Conservation (phyloP, 1,139 yeast genomes). For the Kodamaea suecica region DNA sequence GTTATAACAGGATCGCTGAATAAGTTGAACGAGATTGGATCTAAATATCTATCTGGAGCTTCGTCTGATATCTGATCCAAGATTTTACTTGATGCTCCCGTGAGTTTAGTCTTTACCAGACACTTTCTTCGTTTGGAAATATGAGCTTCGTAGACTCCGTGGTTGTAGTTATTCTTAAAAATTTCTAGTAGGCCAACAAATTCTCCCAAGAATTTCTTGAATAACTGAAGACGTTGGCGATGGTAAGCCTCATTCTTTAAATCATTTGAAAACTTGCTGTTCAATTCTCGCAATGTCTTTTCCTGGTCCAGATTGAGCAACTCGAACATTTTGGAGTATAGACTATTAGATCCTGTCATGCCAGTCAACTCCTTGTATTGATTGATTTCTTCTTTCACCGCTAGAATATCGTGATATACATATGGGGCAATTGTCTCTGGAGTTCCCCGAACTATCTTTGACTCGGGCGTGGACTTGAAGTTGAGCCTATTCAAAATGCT, state of each 20-base stretch:
- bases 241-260: constrained; percentile 14
- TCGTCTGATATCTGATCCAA: constrained; percentile 19
- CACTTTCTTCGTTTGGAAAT: constrained; percentile 3
- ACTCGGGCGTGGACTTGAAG: neutral
- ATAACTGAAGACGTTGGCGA: constrained; percentile 15
- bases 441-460: constrained; percentile 16
- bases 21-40: constrained; percentile 47
- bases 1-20: constrained; percentile 49
- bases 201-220: constrained; percentile 19
- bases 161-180: constrained; percentile 22
- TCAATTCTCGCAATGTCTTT: constrained; percentile 14
- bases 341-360: constrained; percentile 13
- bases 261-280: constrained; percentile 12
- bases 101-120: neutral
- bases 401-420: constrained; percentile 20
- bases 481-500: neutral
- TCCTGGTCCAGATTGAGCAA: constrained; percentile 20
- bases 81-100: constrained; percentile 3
- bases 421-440: constrained; percentile 20
- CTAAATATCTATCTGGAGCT: constrained; percentile 43
- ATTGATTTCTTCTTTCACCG: constrained; percentile 19
- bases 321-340: constrained; percentile 19
- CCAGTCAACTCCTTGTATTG: constrained; percentile 21
- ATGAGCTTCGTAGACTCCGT: constrained; percentile 14
- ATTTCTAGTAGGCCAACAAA: constrained; percentile 21